These are phyloP conservation scores for Prunus dulcis DNA, from an alignment of 306 rosid species.

Conservation along the genomic window DNA sequence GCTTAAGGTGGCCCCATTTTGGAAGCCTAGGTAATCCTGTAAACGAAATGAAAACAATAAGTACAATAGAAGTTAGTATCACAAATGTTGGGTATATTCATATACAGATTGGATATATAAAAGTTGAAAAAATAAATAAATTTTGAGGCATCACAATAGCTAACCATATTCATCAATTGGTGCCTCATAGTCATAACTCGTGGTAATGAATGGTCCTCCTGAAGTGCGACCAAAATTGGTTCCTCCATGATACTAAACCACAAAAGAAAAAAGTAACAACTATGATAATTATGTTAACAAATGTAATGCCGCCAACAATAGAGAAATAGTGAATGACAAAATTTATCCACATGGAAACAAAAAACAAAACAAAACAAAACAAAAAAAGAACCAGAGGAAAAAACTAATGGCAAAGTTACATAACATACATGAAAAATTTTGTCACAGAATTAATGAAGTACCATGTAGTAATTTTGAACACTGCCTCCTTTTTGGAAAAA, in stretches of 20 bases:
- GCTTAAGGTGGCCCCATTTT: conserved; percentile 96
- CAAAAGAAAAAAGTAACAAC: conserved; percentile 7
- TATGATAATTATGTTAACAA: conserved; percentile 1
- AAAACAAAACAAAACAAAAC: not conserved
- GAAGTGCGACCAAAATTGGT: conserved; percentile 96
- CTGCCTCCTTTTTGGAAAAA: conserved; percentile 98
- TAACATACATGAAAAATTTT: not conserved
- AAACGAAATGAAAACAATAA: conserved; percentile 1
- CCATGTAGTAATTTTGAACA: conserved; percentile 93
- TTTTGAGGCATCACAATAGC: not conserved
- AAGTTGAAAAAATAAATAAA: not conserved
- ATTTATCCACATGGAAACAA: not conserved
- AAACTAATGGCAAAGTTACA: not conserved
- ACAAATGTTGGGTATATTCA: not conserved
- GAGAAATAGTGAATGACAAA: not conserved
- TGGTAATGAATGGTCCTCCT: conserved; percentile 96
- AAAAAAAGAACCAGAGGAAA: conserved; percentile 10
- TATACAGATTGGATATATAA: not conserved
- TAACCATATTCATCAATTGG: conserved; percentile 94
- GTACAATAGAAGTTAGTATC: not conserved
- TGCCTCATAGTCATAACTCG: conserved; percentile 97
- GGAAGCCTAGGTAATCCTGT: conserved; percentile 87
- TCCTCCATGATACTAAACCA: conserved; percentile 86
- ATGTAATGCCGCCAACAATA: not conserved
- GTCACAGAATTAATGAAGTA: conserved; percentile 22